These are phyloP conservation scores for Septoria linicola DNA, from an alignment of 2,329 filamentous ascomycete genomes.

Conservation along the genomic window DNA sequence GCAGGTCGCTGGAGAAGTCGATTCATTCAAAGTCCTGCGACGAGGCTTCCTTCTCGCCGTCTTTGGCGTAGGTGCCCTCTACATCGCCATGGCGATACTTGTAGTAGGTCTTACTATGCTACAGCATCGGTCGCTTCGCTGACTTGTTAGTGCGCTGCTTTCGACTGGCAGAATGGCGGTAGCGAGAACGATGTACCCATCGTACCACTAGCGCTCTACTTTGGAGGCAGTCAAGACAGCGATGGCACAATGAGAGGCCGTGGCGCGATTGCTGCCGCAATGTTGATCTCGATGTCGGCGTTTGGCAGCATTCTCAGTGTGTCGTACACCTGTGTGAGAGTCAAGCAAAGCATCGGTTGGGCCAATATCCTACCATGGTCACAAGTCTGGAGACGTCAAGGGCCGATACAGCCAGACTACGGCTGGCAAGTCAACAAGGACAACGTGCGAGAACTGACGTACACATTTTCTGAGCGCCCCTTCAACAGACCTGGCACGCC, in stretches of 20 bases:
- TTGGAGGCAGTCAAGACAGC: conserved; percentile 1
- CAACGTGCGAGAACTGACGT: not conserved
- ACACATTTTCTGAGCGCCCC: conserved; percentile 3
- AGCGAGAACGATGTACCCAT: not conserved
- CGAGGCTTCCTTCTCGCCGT: conserved; percentile 16
- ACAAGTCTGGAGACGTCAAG: conserved; percentile 11
- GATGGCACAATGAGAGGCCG: not conserved
- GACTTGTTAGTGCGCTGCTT: conserved; percentile 1
- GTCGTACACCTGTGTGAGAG: conserved; percentile 18
- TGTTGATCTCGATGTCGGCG: conserved; percentile 14
- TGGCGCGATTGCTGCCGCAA: conserved; percentile 1
- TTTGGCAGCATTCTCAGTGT: conserved; percentile 20
- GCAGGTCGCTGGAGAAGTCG: conserved; percentile 16
- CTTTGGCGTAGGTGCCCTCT: conserved; percentile 8
- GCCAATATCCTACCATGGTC: conserved; percentile 21
- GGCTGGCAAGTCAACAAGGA: not conserved
- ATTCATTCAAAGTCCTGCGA: conserved; percentile 7
- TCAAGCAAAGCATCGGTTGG: conserved; percentile 22
- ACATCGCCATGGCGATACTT: conserved; percentile 9
- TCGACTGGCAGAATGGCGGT: conserved; percentile 5
- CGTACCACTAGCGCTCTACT: conserved; percentile 5
- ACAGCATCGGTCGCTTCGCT: not conserved
- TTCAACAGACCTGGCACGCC: conserved; percentile 14
- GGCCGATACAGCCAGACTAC: conserved; percentile 12
- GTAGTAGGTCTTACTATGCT: not conserved